A percentile compares a stretch with the other conserved stretches of the same genome.
These are phyloP conservation scores for Acanthamoeba lenticulata DNA, from an alignment of 208 protist genomes.

Conservation along the genomic window DNA sequence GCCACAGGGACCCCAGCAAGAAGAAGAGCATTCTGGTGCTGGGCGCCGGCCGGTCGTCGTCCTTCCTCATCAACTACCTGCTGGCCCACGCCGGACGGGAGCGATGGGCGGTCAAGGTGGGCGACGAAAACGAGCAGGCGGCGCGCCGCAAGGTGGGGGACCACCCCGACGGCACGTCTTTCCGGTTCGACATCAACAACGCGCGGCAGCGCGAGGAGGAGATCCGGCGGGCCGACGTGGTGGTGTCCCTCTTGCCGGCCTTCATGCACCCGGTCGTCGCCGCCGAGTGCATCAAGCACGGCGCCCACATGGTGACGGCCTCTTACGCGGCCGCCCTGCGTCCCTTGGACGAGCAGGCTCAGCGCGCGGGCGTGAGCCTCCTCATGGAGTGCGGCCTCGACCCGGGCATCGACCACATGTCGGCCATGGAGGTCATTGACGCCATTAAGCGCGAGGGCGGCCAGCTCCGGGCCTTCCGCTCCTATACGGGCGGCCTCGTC, in stretches of 20 bases:
- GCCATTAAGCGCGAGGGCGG: constrained; percentile 34
- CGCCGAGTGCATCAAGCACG: constrained; percentile 63
- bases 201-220: constrained; percentile 46
- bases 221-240: constrained; percentile 70
- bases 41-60: constrained; percentile 11
- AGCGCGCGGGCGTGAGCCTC: constrained; percentile 72
- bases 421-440: constrained; percentile 74
- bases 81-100: neutral
- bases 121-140: neutral
- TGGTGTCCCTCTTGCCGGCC: constrained; percentile 77
- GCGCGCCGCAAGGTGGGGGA: neutral
- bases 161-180: neutral
- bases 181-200: constrained; percentile 62
- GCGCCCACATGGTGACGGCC: constrained; percentile 74
- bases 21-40: neutral
- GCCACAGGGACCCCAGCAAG: neutral
- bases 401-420: constrained; percentile 88
- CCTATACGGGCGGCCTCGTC: constrained; percentile 77
- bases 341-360: constrained; percentile 72
- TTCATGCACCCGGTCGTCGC: constrained; percentile 69
- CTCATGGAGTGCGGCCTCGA: constrained; percentile 89
- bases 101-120: constrained; percentile 9
- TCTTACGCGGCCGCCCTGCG: neutral
- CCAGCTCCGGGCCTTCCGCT: constrained; percentile 76
- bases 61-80: constrained; percentile 6